Percentiles rank a stretch among this genome's conserved stretches.
Conservation (phyloP, 1,284 basidiomycete species). For the Mycosarcoma maydis region DNA sequence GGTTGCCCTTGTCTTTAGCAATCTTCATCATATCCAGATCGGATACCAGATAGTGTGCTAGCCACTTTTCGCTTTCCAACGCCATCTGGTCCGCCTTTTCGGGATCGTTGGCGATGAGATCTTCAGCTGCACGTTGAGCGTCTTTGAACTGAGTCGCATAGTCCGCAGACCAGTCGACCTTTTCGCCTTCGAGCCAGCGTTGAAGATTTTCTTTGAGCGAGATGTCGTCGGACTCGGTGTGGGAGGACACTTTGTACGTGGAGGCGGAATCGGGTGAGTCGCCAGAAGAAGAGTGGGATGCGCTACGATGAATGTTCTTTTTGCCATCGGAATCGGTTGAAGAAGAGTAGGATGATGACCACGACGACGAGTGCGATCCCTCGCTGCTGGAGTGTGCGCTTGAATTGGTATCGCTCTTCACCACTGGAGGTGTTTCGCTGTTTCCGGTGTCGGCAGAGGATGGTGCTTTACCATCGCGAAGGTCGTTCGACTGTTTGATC, state of each 20-base stretch:
- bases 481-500: conserved; percentile 27
- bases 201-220: conserved; percentile 52
- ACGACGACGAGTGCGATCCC: conserved; percentile 22
- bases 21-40: conserved; percentile 55
- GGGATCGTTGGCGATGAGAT: conserved; percentile 42
- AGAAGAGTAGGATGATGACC: conserved; percentile 36
- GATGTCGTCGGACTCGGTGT: conserved; percentile 4
- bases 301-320: conserved; percentile 22
- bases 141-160: conserved; percentile 42
- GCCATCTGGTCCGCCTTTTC: conserved; percentile 52
- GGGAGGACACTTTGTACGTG: conserved; percentile 30
- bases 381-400: not conserved
- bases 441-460: conserved; percentile 5
- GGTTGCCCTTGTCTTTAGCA: conserved; percentile 24
- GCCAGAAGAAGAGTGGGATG: conserved; percentile 32
- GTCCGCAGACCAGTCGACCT: conserved; percentile 49
- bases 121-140: conserved; percentile 48
- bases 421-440: not conserved
- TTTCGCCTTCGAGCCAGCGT: conserved; percentile 53
- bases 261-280: conserved; percentile 14
- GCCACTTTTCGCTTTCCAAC: conserved; percentile 53
- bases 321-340: conserved; percentile 28
- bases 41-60: conserved; percentile 44
- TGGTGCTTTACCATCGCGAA: conserved; percentile 6
- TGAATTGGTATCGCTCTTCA: conserved; percentile 12